Evolutionary conservation across 2,329 filamentous ascomycete species (phyloP).

Genomic region (Gaeumannomyces tritici): DNA sequence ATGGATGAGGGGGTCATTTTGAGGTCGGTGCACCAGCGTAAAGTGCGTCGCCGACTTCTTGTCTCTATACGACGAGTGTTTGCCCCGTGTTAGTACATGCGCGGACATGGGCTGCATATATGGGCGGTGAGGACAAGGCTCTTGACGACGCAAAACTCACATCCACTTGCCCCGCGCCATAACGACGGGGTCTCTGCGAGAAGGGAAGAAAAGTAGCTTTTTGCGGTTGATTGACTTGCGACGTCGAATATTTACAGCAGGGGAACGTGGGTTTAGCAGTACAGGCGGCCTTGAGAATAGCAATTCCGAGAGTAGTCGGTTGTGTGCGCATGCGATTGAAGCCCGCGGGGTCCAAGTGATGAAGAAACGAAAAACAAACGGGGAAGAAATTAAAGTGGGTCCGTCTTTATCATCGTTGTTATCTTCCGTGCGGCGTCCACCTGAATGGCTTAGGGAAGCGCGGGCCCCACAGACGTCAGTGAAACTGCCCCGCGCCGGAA

Average conservation of each 20-base stretch:
- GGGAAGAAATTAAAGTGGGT: background rate
- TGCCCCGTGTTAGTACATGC: background rate
- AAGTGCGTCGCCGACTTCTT: conserved; percentile 93
- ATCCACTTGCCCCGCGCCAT: conserved; percentile 76
- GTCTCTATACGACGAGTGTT: conserved; percentile 35
- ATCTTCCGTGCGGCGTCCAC: background rate
- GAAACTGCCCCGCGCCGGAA: background rate
- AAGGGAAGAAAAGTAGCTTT: background rate
- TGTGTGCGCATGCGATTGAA: background rate
- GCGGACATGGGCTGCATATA: background rate
- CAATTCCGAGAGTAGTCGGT: background rate
- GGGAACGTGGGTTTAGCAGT: background rate
- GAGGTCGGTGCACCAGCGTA: conserved; percentile 86
- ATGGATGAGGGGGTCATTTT: conserved; percentile 96
- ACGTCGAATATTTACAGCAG: too few species aligned
- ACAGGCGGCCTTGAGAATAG: background rate
- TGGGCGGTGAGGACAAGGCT: conserved; percentile 4
- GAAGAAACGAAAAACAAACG: background rate
- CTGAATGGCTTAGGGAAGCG: too few species aligned
- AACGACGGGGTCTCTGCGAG: conserved; percentile 26
- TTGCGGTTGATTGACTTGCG: background rate
- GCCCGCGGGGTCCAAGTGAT: background rate
- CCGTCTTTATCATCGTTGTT: background rate
- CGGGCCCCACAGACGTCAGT: background rate
- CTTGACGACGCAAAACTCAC: conserved; percentile 22